Evolutionary conservation across 345 rosid species (phyloP), one percentile per base, ranked within the genome.

Genomic region (Pistacia atlantica): DNA sequence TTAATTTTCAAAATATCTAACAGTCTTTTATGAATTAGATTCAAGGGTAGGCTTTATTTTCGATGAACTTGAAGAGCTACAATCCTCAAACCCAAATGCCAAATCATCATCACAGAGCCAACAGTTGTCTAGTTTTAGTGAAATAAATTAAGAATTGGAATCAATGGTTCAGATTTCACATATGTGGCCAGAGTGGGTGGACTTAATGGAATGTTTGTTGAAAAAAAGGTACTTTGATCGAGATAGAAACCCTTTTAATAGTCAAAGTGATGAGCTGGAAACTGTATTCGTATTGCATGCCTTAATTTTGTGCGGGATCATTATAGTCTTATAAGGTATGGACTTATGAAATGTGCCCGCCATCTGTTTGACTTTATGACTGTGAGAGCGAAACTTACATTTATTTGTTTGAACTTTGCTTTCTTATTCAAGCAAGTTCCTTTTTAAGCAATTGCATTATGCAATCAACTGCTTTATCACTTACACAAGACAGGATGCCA

Each of bases 101-200:
- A 79, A 73, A 46, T 49, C 73, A 37, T 46, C 67, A 4, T 18
- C 73, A 7, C 64, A 68, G 65, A 57, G 17, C 20, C 48, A 46
- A 7, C 51, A 65, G 51, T 28, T 33, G 17, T 18, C 33, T 11
- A 37, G 13, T 72, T 4, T 60, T 3, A 64, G 45, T 31, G 58
- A 20, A 60, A 61, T 71, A 62, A 33, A 16, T 14, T 25, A 64
- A n/a, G 69, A 11, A 58, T 71, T 62, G 28, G 87, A 65, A 70
- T 69, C 78, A 5, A 45, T n/a, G 25, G 75, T 81, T 48, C 81
- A 72, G 77, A 84, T 88, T 80, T 84, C 92, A 11, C 94, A 89
- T 75, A 89, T 91, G 16, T 95, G 95, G 97, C 93, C 89, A 17
- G 95, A 95, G 70, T 95, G 97, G 98, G 82, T 87, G 68, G 84